phyloP scores from a whole-genome alignment of 768 basidiomycete genomes.

The Mycena vulgaris region DNA sequence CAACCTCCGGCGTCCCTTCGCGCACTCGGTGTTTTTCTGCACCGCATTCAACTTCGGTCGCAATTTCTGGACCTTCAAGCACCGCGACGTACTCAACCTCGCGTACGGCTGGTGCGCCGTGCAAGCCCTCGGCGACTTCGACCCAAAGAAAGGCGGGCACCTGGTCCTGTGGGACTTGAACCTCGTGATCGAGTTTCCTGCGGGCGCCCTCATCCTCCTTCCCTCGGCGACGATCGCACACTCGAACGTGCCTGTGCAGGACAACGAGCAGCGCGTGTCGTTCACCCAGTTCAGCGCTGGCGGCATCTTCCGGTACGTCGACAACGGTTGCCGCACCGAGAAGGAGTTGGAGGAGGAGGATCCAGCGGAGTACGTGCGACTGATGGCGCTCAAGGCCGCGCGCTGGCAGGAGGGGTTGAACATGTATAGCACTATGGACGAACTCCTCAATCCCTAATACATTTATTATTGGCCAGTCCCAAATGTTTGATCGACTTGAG shows the following conservation, averaged over 20 bases:
- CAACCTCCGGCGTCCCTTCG: background rate
- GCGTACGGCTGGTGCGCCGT: background rate
- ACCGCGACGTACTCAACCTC: background rate
- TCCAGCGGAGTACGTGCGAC: background rate
- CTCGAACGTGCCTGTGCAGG: background rate
- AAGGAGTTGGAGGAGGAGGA: background rate
- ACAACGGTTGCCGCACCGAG: background rate
- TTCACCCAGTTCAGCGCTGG: background rate
- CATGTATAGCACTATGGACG: too few relatives aligned
- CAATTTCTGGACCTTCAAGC: too few relatives aligned
- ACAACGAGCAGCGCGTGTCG: background rate
- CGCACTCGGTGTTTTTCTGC: background rate
- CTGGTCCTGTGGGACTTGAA: background rate
- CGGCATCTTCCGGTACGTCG: background rate
- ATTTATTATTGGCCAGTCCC: too few relatives aligned
- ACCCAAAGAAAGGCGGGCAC: background rate
- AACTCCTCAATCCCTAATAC: too few relatives aligned
- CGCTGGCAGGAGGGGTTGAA: too few relatives aligned
- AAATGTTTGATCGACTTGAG: too few relatives aligned
- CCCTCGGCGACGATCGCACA: background rate
- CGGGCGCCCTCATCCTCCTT: background rate
- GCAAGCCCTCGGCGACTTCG: background rate
- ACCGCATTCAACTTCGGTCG: background rate
- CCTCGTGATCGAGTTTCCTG: background rate
- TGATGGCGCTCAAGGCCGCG: too few relatives aligned